Percentiles rank a stretch among this genome's conserved stretches.
phyloP scores from a whole-genome alignment of 2,329 filamentous ascomycete species.

The Pseudogymnoascus sp. region DNA sequence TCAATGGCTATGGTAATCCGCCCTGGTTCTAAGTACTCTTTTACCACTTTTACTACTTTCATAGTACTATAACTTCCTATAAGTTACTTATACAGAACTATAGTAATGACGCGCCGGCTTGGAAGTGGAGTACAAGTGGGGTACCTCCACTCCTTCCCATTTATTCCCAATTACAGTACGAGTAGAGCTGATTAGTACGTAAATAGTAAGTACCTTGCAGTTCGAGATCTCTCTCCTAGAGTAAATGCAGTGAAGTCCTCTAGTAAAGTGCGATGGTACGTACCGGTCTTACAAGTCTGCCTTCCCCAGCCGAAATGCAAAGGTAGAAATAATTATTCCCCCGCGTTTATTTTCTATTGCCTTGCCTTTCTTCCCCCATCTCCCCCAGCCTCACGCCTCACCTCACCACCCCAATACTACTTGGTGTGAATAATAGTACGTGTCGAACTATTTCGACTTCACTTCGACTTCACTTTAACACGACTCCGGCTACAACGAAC shows the following conservation, averaged over 20 bases:
- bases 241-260: neutral
- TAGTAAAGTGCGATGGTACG: neutral
- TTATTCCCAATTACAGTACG: neutral
- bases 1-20: neutral
- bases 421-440: neutral
- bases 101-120: neutral
- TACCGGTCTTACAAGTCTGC: neutral
- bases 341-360: neutral
- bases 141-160: neutral
- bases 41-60: neutral
- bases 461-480: neutral
- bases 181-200: conserved; percentile 1
- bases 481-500: neutral
- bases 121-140: neutral
- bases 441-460: conserved; percentile 4
- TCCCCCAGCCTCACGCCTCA: conserved; percentile 7
- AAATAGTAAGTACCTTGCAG: neutral
- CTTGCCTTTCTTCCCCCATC: neutral
- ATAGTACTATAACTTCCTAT: too few species aligned
- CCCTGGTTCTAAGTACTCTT: neutral
- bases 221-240: neutral
- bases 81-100: neutral
- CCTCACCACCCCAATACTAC: neutral
- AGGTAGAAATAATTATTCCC: conserved; percentile 3
- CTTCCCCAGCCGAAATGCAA: conserved; percentile 5